Conservation (phyloP, 257 asterid species). For the Cynanchum wilfordii region DNA sequence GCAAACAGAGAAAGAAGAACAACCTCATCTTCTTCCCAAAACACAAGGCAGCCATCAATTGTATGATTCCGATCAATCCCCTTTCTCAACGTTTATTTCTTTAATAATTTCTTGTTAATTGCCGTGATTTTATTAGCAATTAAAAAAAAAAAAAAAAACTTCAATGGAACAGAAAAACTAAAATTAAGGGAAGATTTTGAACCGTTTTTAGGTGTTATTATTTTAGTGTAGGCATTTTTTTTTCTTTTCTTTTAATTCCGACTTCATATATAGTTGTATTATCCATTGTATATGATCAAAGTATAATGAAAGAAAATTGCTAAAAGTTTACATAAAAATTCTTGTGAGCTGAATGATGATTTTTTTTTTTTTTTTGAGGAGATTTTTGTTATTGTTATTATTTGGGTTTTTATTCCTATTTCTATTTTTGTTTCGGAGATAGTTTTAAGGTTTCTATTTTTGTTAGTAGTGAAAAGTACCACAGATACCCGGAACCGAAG, state of each 20-base stretch:
- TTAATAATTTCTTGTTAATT: not conserved
- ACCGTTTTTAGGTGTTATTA: too few species aligned
- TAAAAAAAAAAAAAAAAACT: too few species aligned
- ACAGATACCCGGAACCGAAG: too few species aligned
- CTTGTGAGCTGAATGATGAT: not conserved
- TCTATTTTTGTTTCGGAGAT: not conserved
- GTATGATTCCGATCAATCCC: conserved; percentile 12
- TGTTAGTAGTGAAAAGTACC: not conserved
- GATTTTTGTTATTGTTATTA: too few species aligned
- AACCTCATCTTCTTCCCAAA: conserved; percentile 24
- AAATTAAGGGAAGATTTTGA: too few species aligned
- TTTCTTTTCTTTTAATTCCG: not conserved
- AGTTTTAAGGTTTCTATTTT: not conserved
- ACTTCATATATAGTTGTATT: not conserved
- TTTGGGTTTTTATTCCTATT: not conserved
- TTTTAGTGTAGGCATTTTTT: not conserved
- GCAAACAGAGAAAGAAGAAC: conserved; percentile 52
- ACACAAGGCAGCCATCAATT: conserved; percentile 17
- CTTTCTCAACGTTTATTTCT: not conserved
- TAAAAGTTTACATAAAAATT: not conserved
- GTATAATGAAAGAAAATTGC: not conserved
- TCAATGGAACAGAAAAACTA: too few species aligned
- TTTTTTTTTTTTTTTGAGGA: too few species aligned
- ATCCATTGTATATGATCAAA: conserved; percentile 11
- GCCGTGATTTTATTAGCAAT: too few species aligned